A percentile compares a stretch with the other conserved stretches of the same genome.
These are phyloP conservation scores for Podospora conica DNA, from an alignment of 495 filamentous ascomycete species.

Conservation along the genomic window DNA sequence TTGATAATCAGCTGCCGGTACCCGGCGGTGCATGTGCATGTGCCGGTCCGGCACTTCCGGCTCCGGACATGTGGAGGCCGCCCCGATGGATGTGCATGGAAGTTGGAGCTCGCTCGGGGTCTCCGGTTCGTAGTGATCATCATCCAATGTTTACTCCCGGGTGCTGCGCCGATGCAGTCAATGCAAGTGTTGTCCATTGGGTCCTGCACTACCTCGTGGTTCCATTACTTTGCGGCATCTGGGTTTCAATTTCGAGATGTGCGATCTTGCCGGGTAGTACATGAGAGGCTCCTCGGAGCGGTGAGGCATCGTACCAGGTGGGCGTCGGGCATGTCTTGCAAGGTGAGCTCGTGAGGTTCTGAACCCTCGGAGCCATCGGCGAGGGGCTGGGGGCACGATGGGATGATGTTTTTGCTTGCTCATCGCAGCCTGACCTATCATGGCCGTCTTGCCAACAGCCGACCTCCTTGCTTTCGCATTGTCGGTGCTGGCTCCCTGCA, in stretches of 20 bases:
- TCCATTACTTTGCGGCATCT: not conserved
- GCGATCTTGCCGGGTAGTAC: not conserved
- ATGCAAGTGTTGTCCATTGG: too few relatives aligned
- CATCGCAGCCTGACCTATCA: conserved; percentile 4
- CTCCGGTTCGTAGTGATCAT: not conserved
- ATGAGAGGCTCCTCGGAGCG: not conserved
- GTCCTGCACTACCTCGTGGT: not conserved
- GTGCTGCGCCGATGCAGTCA: too few relatives aligned
- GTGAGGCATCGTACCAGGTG: not conserved
- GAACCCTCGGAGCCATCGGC: not conserved
- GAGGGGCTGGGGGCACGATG: not conserved
- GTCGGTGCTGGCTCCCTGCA: conserved; percentile 1
- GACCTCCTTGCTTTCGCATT: not conserved
- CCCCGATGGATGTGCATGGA: not conserved
- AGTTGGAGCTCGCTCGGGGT: not conserved
- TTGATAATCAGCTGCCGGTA: not conserved
- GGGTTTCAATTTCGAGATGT: not conserved
- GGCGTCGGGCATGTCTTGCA: not conserved
- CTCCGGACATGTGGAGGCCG: not conserved
- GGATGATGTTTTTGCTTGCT: not conserved
- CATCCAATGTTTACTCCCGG: too few relatives aligned
- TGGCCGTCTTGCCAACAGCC: not conserved
- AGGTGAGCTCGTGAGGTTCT: not conserved
- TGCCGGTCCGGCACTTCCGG: too few relatives aligned
- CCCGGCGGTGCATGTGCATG: not conserved